Conservation (phyloP, 169 alveolate species). For the Eimeria tenella region DNA sequence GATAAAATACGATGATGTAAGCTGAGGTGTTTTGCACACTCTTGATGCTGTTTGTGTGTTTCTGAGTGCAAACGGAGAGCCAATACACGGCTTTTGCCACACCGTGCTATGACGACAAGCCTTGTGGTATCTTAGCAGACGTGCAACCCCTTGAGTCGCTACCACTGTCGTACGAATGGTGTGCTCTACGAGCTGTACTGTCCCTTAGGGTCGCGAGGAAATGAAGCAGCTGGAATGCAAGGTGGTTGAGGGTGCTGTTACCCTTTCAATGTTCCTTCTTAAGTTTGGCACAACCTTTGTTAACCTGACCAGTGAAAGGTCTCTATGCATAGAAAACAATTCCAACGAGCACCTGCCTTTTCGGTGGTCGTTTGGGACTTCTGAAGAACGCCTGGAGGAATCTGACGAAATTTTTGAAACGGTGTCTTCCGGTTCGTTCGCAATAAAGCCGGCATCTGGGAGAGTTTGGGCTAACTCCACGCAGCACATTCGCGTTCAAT, state of each 20-base stretch:
- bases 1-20: conserved; percentile 38
- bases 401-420: neutral
- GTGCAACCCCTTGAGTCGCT: too few species aligned
- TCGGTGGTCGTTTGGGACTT: conserved; percentile 60
- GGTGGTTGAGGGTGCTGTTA: conserved; percentile 58
- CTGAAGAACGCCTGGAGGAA: neutral
- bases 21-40: neutral
- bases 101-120: too few species aligned
- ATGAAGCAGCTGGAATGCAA: conserved; percentile 26
- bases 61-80: too few species aligned
- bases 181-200: neutral
- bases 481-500: conserved; percentile 38
- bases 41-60: too few species aligned
- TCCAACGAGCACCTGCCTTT: conserved; percentile 71
- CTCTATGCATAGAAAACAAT: conserved; percentile 64
- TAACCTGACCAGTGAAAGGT: conserved; percentile 43
- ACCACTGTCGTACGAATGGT: neutral
- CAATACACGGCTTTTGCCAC: too few species aligned
- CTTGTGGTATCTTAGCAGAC: too few species aligned
- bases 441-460: conserved; percentile 56
- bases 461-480: conserved; percentile 66
- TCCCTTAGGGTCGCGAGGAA: conserved; percentile 58
- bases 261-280: conserved; percentile 52
- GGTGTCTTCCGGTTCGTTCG: conserved; percentile 37
- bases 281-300: conserved; percentile 74